These are phyloP conservation scores for Ceriops tagal DNA, from an alignment of 345 rosid species.

Conservation along the genomic window DNA sequence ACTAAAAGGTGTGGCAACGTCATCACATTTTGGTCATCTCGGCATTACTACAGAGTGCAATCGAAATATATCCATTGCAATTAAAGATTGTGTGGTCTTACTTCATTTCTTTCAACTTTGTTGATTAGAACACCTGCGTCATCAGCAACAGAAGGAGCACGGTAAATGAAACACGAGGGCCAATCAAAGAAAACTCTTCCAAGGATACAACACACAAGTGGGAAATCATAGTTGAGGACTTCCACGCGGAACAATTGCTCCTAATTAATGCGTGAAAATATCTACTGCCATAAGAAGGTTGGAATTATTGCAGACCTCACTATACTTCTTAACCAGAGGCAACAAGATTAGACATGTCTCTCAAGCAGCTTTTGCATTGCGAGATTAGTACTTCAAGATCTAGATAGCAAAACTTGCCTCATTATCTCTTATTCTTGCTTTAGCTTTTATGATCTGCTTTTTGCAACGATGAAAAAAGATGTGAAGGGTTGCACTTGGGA, in stretches of 20 bases:
- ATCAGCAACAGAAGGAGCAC: constrained; percentile 1
- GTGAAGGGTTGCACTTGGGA: too few species aligned
- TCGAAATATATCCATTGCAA: constrained; percentile 1
- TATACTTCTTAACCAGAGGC: background rate
- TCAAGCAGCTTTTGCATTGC: background rate
- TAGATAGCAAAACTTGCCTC: too few species aligned
- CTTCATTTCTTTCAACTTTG: background rate
- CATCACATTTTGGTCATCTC: background rate
- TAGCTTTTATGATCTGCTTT: too few species aligned
- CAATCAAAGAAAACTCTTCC: background rate
- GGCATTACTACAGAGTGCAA: background rate
- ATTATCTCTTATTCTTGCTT: too few species aligned
- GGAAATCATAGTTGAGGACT: background rate
- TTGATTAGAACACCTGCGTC: background rate
- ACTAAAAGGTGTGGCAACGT: too few species aligned
- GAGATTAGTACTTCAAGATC: background rate
- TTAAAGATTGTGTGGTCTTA: background rate
- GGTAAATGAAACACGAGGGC: background rate
- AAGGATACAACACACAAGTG: background rate
- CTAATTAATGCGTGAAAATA: background rate
- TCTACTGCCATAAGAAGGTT: constrained; percentile 4
- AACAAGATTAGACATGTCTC: background rate
- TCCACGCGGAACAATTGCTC: background rate
- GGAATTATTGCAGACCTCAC: background rate
- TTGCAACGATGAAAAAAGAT: too few species aligned